Evolutionary conservation across 2,329 filamentous ascomycete genomes (phyloP).

Genomic region (Akanthomyces muscarius): DNA sequence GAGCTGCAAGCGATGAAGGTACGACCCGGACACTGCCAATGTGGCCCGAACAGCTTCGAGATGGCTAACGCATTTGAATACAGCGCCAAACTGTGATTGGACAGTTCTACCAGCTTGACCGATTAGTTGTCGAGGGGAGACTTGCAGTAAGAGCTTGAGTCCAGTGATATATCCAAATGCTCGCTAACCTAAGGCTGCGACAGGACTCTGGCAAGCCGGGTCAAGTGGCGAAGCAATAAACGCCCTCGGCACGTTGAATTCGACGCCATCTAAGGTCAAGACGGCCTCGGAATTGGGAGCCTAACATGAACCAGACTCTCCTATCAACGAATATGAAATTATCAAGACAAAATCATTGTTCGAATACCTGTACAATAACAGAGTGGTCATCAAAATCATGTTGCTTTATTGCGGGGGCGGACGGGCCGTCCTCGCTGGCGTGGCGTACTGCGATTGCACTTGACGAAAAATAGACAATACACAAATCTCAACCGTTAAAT

Average conservation of each 20-base stretch:
- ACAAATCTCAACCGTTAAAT: conserved; percentile 15
- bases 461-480: conserved; percentile 15
- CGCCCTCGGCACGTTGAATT: conserved; percentile 61
- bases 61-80: conserved; percentile 16
- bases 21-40: conserved; percentile 18
- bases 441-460: conserved; percentile 16
- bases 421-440: conserved; percentile 9
- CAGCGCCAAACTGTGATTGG: conserved; percentile 93
- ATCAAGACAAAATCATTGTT: background rate
- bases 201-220: conserved; percentile 66
- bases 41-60: background rate
- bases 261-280: background rate
- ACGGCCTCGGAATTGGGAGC: background rate
- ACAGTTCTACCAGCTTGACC: conserved; percentile 89
- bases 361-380: conserved; percentile 18
- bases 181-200: conserved; percentile 44
- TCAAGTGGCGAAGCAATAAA: conserved; percentile 70
- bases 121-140: conserved; percentile 86
- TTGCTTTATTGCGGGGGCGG: conserved; percentile 12
- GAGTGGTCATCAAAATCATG: conserved; percentile 11
- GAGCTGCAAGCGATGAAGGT: conserved; percentile 92
- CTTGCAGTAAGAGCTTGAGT: conserved; percentile 58
- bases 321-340: background rate
- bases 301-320: background rate
- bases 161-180: background rate